Conservation (phyloP, 306 rosid species). For the cucumber (Cucumis sativus) region DNA sequence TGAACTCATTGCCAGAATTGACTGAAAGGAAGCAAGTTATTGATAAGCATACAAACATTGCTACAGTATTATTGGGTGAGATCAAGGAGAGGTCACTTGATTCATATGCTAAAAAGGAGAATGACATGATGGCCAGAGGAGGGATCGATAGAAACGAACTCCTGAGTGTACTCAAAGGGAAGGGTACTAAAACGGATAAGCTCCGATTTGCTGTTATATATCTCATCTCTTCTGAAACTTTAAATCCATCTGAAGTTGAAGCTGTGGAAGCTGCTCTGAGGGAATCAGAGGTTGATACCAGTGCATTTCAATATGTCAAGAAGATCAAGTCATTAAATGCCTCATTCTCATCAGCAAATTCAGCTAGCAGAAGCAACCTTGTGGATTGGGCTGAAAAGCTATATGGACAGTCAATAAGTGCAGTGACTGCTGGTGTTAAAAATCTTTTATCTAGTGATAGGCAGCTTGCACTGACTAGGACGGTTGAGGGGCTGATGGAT, state of each 20-base stretch:
- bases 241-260: conserved; percentile 79
- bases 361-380: conserved; percentile 86
- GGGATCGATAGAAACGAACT: conserved; percentile 72
- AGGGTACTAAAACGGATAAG: conserved; percentile 81
- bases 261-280: conserved; percentile 75
- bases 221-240: conserved; percentile 69
- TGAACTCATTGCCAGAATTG: conserved; percentile 87
- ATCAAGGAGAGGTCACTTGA: conserved; percentile 95
- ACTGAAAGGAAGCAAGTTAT: conserved; percentile 90
- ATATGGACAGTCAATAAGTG: conserved; percentile 87
- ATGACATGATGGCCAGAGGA: conserved; percentile 89
- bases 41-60: conserved; percentile 94
- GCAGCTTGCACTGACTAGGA: conserved; percentile 86
- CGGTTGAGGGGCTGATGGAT: conserved; percentile 87
- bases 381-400: conserved; percentile 99
- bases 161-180: conserved; percentile 58
- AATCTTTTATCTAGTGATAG: conserved; percentile 79
- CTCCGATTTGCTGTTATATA: conserved; percentile 87
- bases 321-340: conserved; percentile 88
- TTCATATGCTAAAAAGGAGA: conserved; percentile 85
- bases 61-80: conserved; percentile 81
- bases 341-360: conserved; percentile 72
- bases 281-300: conserved; percentile 75
- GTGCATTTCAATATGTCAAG: conserved; percentile 93
- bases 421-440: conserved; percentile 93